Conservation (phyloP, 805 yeast species). For the Starmera dryadoides region DNA sequence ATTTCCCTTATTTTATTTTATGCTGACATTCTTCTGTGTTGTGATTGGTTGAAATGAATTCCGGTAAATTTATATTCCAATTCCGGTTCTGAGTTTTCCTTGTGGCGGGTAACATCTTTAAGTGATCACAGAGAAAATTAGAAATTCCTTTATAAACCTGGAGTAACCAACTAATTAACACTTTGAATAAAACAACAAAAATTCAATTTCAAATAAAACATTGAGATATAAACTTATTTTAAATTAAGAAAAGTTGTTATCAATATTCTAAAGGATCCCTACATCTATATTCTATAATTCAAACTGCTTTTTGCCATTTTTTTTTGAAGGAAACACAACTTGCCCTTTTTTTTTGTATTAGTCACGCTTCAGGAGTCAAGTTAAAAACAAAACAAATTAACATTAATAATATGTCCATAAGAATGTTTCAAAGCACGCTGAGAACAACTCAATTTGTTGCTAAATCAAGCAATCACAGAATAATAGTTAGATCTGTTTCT, state of each 20-base stretch:
- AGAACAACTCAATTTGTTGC: not conserved
- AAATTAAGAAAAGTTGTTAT: too few species aligned
- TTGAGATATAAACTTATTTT: too few species aligned
- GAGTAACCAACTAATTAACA: not conserved
- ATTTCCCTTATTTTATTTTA: too few species aligned
- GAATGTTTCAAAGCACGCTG: not conserved
- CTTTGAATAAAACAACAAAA: too few species aligned
- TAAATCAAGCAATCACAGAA: not conserved
- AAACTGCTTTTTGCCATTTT: too few species aligned
- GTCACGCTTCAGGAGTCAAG: not conserved
- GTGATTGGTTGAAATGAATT: not conserved
- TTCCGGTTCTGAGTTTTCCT: not conserved
- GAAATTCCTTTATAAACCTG: not conserved
- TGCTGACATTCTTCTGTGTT: not conserved
- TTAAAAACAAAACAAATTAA: not conserved
- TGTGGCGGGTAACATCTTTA: not conserved
- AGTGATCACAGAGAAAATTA: not conserved
- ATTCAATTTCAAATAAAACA: too few species aligned
- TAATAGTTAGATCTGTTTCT: slow-evolving; percentile 8
- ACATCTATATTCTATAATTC: too few species aligned
- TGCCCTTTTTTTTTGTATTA: too few species aligned
- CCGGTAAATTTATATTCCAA: not conserved
- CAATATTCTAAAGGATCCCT: too few species aligned
- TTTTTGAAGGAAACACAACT: too few species aligned
- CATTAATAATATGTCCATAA: not conserved